Evolutionary conservation across 2,329 filamentous ascomycete species (phyloP).

Genomic region (Fusarium fujikuroi): DNA sequence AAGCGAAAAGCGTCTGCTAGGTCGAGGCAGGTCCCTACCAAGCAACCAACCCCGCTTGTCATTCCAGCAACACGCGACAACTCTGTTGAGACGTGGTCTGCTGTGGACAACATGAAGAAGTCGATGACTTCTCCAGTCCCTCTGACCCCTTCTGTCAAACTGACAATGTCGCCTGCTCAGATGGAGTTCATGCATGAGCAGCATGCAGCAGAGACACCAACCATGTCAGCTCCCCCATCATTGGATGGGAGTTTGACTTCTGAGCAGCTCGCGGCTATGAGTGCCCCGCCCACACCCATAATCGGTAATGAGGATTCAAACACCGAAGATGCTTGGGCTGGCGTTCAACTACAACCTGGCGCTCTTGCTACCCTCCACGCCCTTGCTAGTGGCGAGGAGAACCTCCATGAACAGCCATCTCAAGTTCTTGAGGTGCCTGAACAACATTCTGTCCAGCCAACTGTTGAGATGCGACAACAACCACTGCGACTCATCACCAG

Average conservation of each 20-base stretch:
- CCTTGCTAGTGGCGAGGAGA: constrained; percentile 70
- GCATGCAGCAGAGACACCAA: constrained; percentile 73
- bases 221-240: constrained; percentile 83
- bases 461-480: constrained; percentile 61
- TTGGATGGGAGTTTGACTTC: constrained; percentile 89
- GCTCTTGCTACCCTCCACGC: constrained; percentile 84
- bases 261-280: constrained; percentile 85
- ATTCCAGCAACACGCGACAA: constrained; percentile 59
- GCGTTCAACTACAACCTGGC: constrained; percentile 79
- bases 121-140: constrained; percentile 66
- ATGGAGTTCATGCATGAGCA: constrained; percentile 75
- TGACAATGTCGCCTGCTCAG: constrained; percentile 80
- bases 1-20: constrained; percentile 47
- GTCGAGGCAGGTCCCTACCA: constrained; percentile 55
- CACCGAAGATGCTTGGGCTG: constrained; percentile 73
- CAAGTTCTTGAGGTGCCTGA: constrained; percentile 58
- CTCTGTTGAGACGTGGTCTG: constrained; percentile 56
- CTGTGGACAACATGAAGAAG: constrained; percentile 57
- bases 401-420: constrained; percentile 64
- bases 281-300: constrained; percentile 86
- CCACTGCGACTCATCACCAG: constrained; percentile 61
- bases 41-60: constrained; percentile 57
- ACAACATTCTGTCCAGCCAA: constrained; percentile 35
- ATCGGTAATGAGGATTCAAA: constrained; percentile 66
- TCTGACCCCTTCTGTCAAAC: constrained; percentile 71